Percentiles rank a stretch among this genome's conserved stretches.
Evolutionary conservation across 495 filamentous ascomycete species (phyloP).

Genomic region (Cercophora newfieldiana): DNA sequence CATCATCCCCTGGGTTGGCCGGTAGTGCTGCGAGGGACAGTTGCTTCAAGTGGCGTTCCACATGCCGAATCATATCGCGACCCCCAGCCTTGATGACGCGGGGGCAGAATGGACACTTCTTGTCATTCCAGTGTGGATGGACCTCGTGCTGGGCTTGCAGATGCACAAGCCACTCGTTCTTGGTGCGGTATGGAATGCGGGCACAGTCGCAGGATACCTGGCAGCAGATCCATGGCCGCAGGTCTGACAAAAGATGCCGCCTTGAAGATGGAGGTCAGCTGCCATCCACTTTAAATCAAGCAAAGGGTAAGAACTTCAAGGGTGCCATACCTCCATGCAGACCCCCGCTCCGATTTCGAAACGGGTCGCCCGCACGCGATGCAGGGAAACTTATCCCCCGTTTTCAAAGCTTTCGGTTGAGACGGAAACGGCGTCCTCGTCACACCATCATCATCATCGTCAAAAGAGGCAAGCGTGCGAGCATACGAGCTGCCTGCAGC

Average conservation of each 20-base stretch:
- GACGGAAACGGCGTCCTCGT: conserved; percentile 8
- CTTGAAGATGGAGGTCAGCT: not conserved
- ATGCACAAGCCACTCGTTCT: conserved; percentile 5
- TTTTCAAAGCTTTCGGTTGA: not conserved
- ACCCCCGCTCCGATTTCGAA: not conserved
- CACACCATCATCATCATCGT: conserved; percentile 1
- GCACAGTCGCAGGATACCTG: conserved; percentile 11
- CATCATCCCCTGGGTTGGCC: conserved; percentile 1
- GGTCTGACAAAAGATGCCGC: conserved; percentile 7
- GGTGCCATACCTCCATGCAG: not conserved
- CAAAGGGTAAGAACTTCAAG: not conserved
- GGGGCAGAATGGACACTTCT: conserved; percentile 9
- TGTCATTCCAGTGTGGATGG: conserved; percentile 10
- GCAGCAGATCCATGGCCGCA: conserved; percentile 8
- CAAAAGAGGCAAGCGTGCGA: conserved; percentile 9
- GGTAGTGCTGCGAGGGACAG: conserved; percentile 5
- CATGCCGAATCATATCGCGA: conserved; percentile 7
- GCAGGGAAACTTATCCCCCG: conserved; percentile 11
- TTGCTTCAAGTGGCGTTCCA: conserved; percentile 7
- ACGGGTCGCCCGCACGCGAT: conserved; percentile 1
- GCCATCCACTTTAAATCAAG: not conserved
- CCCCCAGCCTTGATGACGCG: not conserved
- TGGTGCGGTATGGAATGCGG: conserved; percentile 1
- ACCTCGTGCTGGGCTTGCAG: conserved; percentile 14
- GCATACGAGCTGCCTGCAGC: conserved; percentile 4